Conservation (phyloP, 2,329 filamentous ascomycete species). For the Paraphoma chrysanthemicola region DNA sequence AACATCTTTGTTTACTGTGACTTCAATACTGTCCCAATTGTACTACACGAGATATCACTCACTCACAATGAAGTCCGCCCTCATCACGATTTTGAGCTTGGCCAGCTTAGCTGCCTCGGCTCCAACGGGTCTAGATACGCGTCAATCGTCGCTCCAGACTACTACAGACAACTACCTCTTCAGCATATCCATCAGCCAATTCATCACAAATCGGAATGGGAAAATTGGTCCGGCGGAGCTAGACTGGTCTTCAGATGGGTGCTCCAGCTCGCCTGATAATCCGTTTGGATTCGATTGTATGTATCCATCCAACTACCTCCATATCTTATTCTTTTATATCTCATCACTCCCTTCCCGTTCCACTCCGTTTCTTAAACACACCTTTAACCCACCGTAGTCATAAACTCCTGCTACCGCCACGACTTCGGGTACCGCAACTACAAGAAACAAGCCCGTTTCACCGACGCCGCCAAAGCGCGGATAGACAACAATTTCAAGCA, state of each 20-base stretch:
- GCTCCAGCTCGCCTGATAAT: conserved; percentile 41
- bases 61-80: neutral
- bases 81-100: neutral
- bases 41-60: neutral
- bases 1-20: neutral
- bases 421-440: conserved; percentile 64
- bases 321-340: neutral
- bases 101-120: conserved; percentile 3
- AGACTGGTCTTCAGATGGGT: conserved; percentile 48
- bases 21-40: neutral
- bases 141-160: conserved; percentile 7
- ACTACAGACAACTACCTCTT: conserved; percentile 59
- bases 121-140: neutral
- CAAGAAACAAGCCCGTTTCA: conserved; percentile 57
- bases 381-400: conserved; percentile 12
- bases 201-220: conserved; percentile 52
- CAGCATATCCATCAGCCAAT: conserved; percentile 50
- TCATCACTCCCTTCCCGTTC: neutral
- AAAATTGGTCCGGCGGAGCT: conserved; percentile 47
- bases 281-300: conserved; percentile 41
- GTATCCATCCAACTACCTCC: neutral
- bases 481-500: conserved; percentile 61
- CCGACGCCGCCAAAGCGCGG: conserved; percentile 27
- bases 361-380: neutral
- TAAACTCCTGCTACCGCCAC: conserved; percentile 54